These are phyloP conservation scores for Diversispora epigaea DNA, from an alignment of 192 early-diverging fungal genomes.

Conservation along the genomic window DNA sequence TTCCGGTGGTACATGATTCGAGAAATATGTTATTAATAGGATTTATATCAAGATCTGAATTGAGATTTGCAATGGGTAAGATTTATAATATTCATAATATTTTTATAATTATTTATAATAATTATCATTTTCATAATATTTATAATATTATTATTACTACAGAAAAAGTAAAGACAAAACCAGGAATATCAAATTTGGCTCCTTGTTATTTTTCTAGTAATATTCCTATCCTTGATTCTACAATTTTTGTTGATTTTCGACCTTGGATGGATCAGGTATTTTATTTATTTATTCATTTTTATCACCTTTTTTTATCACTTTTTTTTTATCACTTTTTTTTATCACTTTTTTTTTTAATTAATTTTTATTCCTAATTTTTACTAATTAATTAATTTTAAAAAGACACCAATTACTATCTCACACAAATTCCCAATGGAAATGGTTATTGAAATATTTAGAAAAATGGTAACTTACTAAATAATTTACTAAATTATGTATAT, in stretches of 20 bases:
- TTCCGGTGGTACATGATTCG: slow-evolving; percentile 64
- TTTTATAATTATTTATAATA: background rate
- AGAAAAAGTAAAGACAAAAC: slow-evolving; percentile 38
- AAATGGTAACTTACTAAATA: slow-evolving; percentile 44
- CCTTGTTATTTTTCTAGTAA: slow-evolving; percentile 41
- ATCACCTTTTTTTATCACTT: background rate
- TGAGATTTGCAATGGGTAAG: slow-evolving; percentile 50
- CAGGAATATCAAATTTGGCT: slow-evolving; percentile 29
- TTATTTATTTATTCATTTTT: background rate
- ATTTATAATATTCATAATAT: background rate
- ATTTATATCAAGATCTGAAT: slow-evolving; percentile 65
- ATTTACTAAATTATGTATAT: background rate
- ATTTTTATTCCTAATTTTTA: background rate
- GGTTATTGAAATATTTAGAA: slow-evolving; percentile 65
- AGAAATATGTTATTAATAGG: slow-evolving; percentile 64
- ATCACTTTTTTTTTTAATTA: background rate
- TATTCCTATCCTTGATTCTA: slow-evolving; percentile 38
- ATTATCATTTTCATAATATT: background rate
- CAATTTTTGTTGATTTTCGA: slow-evolving; percentile 55
- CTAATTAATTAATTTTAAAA: too few relatives aligned
- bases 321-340: background rate
- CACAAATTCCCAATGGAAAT: slow-evolving; percentile 62
- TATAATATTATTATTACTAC: background rate
- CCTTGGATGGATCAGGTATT: slow-evolving; percentile 62
- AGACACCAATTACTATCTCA: slow-evolving; percentile 63